Base-by-base conservation (phyloP, 306 rosid species). In the Cotoneaster glaucophyllus region DNA sequence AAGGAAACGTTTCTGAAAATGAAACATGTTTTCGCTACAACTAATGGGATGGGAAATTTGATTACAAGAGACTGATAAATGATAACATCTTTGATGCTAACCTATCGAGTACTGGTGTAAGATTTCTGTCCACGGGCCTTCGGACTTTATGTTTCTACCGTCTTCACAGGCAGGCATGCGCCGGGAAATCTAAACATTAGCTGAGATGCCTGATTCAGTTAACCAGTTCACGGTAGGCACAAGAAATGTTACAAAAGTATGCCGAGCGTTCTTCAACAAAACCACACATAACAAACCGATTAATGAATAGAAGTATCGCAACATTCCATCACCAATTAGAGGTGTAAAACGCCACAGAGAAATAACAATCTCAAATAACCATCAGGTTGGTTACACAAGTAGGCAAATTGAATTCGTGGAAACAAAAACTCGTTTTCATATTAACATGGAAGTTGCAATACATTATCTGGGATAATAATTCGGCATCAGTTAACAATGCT, bases 341-440 rank as follows among this genome's bases (percentile, higher is more conserved):
- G 41, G n/a, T 18, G 43, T 57, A 57, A 19, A 57, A 57, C 63
- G 26, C 7, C 8, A 15, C 21, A 48, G 7, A 48, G 19, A 48
- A 56, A 7, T 48, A 19, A 50, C 63, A 70, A 52, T 25, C 41
- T 65, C 52, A 22, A 67, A 21, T 8, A 43, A 31, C 8, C 43
- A 29, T 19, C 15, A 5, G 9, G 73, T 32, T 21, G 39, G 39
- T 34, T 34, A 58, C 17, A 61, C 32, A 37, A 48, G 70, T 37
- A 32, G 44, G 57, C 44, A 12, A 62, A 21, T 12, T 24, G n/a
- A 37, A 48, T 39, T n/a, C 10, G 11, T 9, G 77, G 19, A 19
- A 18, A 44, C 45, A 44, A 80, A 69, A 64, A 10, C 41, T 75
- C 69, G 37, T 10, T 80, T 70, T 66, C 19, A 8, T 70, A 74